Percentiles rank a stretch among this genome's conserved stretches.
phyloP scores from a whole-genome alignment of 2,329 filamentous ascomycete species.

The Dryadomyces sulphureus region DNA sequence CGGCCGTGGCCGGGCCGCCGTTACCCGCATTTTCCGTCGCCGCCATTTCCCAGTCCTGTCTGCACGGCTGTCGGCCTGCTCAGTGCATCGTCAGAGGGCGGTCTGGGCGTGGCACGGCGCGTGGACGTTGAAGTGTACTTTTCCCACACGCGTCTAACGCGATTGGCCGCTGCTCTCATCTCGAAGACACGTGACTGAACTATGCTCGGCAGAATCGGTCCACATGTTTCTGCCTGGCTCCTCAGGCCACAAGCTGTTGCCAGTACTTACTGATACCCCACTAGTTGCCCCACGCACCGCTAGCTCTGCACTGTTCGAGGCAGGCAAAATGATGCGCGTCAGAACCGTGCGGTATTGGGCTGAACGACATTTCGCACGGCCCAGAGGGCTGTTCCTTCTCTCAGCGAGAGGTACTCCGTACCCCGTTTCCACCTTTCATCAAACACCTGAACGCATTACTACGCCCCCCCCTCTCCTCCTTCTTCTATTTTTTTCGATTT shows the following conservation, averaged over 20 bases:
- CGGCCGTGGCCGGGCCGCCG: too few species aligned
- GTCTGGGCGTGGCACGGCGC: too few species aligned
- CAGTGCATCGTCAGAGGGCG: too few species aligned
- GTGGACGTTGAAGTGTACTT: neutral
- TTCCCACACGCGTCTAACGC: neutral
- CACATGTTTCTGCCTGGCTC: neutral
- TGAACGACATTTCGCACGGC: neutral
- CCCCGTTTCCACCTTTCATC: constrained; percentile 5
- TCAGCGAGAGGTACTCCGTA: constrained; percentile 2
- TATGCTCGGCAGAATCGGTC: neutral
- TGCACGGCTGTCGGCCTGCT: too few species aligned
- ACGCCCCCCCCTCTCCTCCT: too few species aligned
- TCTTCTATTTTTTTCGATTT: neutral
- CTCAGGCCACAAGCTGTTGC: neutral
- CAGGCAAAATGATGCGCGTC: neutral
- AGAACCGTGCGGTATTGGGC: neutral
- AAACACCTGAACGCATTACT: constrained; percentile 1
- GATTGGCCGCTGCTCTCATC: neutral
- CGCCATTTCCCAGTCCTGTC: too few species aligned
- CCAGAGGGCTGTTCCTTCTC: constrained; percentile 7
- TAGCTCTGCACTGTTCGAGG: neutral
- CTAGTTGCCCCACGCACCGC: constrained; percentile 4
- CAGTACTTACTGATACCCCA: constrained; percentile 5
- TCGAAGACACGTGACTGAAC: neutral
- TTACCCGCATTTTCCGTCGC: too few species aligned